Evolutionary conservation across 148 eudicot species (phyloP).

Genomic region (Cornus controversa): DNA sequence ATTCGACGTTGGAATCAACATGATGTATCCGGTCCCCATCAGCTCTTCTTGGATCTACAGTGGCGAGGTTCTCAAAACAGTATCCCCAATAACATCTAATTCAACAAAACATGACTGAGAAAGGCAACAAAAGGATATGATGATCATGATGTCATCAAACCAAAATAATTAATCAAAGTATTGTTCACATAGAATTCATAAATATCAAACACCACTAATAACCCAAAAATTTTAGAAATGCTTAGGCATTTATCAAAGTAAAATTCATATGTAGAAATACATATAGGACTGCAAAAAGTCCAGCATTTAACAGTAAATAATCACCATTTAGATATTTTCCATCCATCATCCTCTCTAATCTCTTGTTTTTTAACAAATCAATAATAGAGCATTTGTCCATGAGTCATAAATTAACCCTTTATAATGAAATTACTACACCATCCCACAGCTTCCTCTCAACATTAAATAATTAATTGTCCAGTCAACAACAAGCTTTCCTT

Average conservation of each 20-base stretch:
- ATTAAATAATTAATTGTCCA: too few relatives aligned
- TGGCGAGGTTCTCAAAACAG: slow-evolving; percentile 92
- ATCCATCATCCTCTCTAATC: not conserved
- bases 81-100: slow-evolving; percentile 95
- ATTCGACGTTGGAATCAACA: slow-evolving; percentile 86
- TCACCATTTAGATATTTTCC: not conserved
- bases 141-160: not conserved
- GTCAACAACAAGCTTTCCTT: not conserved
- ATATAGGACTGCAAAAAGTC: too few relatives aligned
- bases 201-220: not conserved
- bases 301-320: not conserved
- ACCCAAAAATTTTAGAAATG: slow-evolving; percentile 2
- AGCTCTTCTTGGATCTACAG: slow-evolving; percentile 86
- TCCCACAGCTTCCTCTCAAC: too few relatives aligned
- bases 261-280: too few relatives aligned
- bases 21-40: slow-evolving; percentile 85
- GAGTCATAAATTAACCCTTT: too few relatives aligned
- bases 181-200: not conserved
- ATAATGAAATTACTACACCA: too few relatives aligned
- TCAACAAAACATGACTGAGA: slow-evolving; percentile 9
- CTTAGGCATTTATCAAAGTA: not conserved
- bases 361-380: not conserved
- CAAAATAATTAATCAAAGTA: not conserved
- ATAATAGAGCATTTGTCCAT: not conserved
- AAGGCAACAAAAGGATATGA: not conserved